Conservation (phyloP, 2,329 filamentous ascomycete species). For the Fusarium pseudoanthophilum region DNA sequence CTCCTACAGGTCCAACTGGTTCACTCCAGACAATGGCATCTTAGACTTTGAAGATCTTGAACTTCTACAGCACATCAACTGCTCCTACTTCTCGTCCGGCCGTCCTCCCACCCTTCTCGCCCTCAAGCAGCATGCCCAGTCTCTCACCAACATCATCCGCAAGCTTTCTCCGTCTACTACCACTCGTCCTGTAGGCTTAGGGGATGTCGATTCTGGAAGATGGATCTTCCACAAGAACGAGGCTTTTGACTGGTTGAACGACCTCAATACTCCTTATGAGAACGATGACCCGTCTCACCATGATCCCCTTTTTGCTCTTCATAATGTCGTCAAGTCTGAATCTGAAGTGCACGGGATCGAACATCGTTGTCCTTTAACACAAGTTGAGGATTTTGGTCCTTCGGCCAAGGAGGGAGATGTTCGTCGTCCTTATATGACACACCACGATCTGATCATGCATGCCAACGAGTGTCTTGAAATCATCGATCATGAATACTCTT, state of each 20-base stretch:
- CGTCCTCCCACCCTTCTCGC: conserved; percentile 64
- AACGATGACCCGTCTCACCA: conserved; percentile 61
- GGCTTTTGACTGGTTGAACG: conserved; percentile 67
- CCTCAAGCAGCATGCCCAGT: conserved; percentile 69
- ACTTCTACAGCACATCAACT: conserved; percentile 61
- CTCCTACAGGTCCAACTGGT: conserved; percentile 43
- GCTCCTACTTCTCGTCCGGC: conserved; percentile 66
- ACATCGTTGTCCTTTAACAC: conserved; percentile 59
- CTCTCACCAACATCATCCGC: conserved; percentile 64
- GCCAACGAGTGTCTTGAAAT: conserved; percentile 69
- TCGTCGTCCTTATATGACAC: conserved; percentile 55
- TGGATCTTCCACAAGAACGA: conserved; percentile 54
- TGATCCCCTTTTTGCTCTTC: conserved; percentile 57
- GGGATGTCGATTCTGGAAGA: conserved; percentile 42
- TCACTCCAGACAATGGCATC: conserved; percentile 38
- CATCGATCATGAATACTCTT: conserved; percentile 67
- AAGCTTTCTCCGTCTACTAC: conserved; percentile 55
- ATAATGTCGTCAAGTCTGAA: conserved; percentile 57
- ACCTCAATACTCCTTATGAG: conserved; percentile 60
- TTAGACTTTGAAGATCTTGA: conserved; percentile 34
- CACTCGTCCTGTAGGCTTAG: conserved; percentile 31
- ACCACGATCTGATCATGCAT: conserved; percentile 64
- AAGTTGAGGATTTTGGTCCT: conserved; percentile 35
- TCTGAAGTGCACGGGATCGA: conserved; percentile 55
- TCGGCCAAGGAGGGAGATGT: conserved; percentile 24